Evolutionary conservation across 768 basidiomycete genomes (phyloP).

Genomic region (Pleurotus giganteus): DNA sequence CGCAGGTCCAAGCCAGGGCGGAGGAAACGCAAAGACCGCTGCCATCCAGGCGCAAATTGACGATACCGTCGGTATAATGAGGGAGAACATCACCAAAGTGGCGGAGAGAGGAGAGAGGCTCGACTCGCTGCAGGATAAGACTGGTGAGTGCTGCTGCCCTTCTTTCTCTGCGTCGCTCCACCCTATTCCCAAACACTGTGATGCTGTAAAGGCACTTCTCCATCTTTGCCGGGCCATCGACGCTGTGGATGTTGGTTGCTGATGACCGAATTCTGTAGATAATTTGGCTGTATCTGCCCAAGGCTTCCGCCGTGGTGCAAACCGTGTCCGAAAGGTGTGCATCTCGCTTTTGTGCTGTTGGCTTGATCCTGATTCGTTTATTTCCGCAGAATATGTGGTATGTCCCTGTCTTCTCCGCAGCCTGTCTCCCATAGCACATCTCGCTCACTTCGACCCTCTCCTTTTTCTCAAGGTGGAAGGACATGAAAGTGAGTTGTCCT

Average conservation of each 20-base stretch:
- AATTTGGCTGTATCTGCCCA: slow-evolving; percentile 98
- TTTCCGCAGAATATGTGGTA: slow-evolving; percentile 83
- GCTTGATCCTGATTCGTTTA: slow-evolving; percentile 6
- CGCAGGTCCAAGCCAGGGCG: slow-evolving; percentile 35
- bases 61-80: slow-evolving; percentile 96
- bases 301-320: slow-evolving; percentile 96
- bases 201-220: too few species aligned
- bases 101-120: slow-evolving; percentile 93
- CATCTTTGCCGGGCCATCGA: too few species aligned
- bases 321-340: slow-evolving; percentile 93
- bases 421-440: background rate
- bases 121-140: slow-evolving; percentile 96
- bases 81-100: slow-evolving; percentile 95
- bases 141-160: slow-evolving; percentile 59
- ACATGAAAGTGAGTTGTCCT: slow-evolving; percentile 75
- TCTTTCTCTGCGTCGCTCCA: slow-evolving; percentile 6
- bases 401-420: slow-evolving; percentile 8
- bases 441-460: slow-evolving; percentile 10
- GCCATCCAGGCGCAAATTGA: slow-evolving; percentile 98
- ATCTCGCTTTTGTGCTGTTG: background rate
- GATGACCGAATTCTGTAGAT: slow-evolving; percentile 45
- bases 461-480: slow-evolving; percentile 76
- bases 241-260: background rate
- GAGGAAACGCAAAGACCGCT: slow-evolving; percentile 82
- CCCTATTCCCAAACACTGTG: background rate